A percentile compares a stretch with the other conserved stretches of the same genome.
Evolutionary conservation across 306 rosid species (phyloP).

Genomic region (Mucuna pruriens): DNA sequence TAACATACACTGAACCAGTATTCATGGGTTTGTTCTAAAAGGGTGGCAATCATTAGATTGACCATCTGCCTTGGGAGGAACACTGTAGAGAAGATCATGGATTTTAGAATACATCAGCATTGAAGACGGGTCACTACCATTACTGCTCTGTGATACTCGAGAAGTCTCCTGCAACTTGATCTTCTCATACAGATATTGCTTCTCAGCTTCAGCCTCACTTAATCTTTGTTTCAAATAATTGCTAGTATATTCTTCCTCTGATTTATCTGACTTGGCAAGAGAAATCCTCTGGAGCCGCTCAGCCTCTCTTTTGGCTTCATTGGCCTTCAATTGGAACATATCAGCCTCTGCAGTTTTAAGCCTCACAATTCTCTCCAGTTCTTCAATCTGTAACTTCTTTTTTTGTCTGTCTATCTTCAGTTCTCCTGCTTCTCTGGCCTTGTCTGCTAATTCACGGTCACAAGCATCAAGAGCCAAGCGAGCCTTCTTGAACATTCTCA

Average conservation of each 20-base stretch:
- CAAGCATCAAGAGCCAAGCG: conserved; percentile 85
- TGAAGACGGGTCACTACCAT: conserved; percentile 80
- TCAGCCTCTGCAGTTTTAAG: conserved; percentile 96
- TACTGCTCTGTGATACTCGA: conserved; percentile 70
- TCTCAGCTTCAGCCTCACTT: conserved; percentile 97
- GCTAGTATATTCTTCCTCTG: conserved; percentile 95
- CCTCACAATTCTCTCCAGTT: conserved; percentile 93
- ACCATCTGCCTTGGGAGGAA: conserved; percentile 67
- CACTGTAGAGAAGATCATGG: conserved; percentile 80
- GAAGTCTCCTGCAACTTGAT: conserved; percentile 95
- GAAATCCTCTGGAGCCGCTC: conserved; percentile 94
- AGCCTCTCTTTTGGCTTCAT: conserved; percentile 95
- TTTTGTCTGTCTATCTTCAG: conserved; percentile 84
- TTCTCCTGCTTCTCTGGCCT: conserved; percentile 83
- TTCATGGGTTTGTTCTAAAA: conserved; percentile 69
- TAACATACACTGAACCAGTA: conserved; percentile 35
- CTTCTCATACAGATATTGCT: conserved; percentile 94
- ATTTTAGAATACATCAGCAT: conserved; percentile 77
- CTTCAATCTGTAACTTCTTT: conserved; percentile 86
- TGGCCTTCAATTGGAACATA: conserved; percentile 94
- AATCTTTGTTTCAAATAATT: conserved; percentile 84
- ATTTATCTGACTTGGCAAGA: conserved; percentile 91
- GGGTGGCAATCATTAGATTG: conserved; percentile 70
- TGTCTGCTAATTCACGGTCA: conserved; percentile 88
- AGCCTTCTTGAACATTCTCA: conserved; percentile 94